Evolutionary conservation across 2,329 filamentous ascomycete species (phyloP).

Genomic region (Ophioceras dolichostomum): DNA sequence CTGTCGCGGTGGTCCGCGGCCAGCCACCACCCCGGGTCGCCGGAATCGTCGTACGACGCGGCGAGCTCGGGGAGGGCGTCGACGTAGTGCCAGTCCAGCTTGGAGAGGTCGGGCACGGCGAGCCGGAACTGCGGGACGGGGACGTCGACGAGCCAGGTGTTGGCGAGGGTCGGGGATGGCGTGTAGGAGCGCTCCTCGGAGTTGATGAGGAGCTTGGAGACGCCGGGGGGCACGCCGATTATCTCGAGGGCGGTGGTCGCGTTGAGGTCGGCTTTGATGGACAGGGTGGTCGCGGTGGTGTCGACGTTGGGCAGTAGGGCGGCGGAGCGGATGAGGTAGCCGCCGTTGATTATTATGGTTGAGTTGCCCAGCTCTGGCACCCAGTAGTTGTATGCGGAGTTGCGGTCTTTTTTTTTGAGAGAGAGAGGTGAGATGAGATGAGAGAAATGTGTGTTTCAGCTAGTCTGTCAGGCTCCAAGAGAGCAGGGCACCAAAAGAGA

Average conservation of each 20-base stretch:
- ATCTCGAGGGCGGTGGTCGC: conserved; percentile 3
- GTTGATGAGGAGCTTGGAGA: neutral
- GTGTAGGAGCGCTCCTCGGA: neutral
- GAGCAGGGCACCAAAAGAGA: no score
- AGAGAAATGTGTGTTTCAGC: no score
- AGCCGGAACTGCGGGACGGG: conserved; percentile 37
- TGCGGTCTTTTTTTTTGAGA: neutral
- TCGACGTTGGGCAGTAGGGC: no score
- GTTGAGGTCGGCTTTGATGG: conserved; percentile 7
- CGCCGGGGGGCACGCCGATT: neutral
- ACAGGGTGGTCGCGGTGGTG: neutral
- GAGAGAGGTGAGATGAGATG: no score
- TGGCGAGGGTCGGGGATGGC: neutral
- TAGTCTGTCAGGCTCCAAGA: no score
- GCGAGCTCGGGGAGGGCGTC: conserved; percentile 61
- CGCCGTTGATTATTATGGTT: conserved; percentile 1
- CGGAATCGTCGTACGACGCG: conserved; percentile 5
- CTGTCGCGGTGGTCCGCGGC: conserved; percentile 43
- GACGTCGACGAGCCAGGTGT: neutral
- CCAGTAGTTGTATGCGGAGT: neutral
- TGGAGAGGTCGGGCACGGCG: conserved; percentile 32
- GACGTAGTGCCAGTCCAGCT: conserved; percentile 54
- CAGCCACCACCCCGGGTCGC: conserved; percentile 56
- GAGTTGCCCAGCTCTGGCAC: neutral
- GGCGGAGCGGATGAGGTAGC: conserved; percentile 7